Evolutionary conservation across 768 basidiomycete species (phyloP), one percentile per base, ranked within the genome.

Genomic region (Coprinopsis cinerea): DNA sequence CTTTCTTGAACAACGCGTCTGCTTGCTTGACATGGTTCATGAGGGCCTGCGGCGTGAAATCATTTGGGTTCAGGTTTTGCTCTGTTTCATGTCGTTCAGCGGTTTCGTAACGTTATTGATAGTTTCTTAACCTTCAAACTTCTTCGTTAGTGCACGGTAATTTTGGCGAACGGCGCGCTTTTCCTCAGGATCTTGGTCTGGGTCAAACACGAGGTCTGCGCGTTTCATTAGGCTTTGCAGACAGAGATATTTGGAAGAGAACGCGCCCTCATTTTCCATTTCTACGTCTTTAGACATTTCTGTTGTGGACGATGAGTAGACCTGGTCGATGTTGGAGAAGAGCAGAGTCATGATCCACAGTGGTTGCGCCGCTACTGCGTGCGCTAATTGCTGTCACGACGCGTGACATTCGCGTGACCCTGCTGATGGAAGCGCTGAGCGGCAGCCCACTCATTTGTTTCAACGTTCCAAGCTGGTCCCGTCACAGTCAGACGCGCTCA

Each of bases 181-280:
- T 61, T 88, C 84, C 53, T 86, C 83, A 3, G 83, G 81, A 69
- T 92, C 78, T 61, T 92, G 90, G 63, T 92, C 87, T 9, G 89
- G 89, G 60, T 92, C 87, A 60, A 88, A 92, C 11, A 74, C 68
- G 15, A 76, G 64, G 44, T 69, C 71, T 60, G 44, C 40, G 34
- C 30, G 43, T 20, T 22, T 43, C 37, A 43, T 10, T 4, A 43
- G 18, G 20, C 30, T n/a, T 34, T n/a, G 30, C 10, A 26, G 41
- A 43, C 24, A 9, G 4, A 39, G 7, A 39, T 6, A 22, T n/a
- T 14, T 25, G n/a, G 11, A 6, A 25, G 28, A 32, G 23, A 49
- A 46, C 48, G 44, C 44, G 58, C 51, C 47, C 7, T 18, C 15
- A 9, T 45, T 36, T 22, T 37, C 15, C 13, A 26, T 42, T 40